Percentiles rank a stretch among this genome's conserved stretches.
Conservation (phyloP, 768 basidiomycete genomes). For the Collybia sp. region DNA sequence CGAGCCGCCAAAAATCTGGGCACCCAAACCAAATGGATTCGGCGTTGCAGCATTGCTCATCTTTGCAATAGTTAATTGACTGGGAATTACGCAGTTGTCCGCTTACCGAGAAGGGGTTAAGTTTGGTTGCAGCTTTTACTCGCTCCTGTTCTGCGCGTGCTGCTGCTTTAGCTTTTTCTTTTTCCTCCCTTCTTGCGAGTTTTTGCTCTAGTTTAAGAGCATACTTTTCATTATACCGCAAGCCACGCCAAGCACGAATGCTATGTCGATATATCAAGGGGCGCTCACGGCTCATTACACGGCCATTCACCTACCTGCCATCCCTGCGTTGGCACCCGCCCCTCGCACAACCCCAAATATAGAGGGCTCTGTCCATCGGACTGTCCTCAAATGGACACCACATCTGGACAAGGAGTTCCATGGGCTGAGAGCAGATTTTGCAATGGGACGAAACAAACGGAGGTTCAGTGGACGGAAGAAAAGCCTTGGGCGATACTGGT, state of each 20-base stretch:
- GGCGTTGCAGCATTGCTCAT: constrained; percentile 18
- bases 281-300: background rate
- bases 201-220: constrained; percentile 68
- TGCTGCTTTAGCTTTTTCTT: constrained; percentile 31
- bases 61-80: constrained; percentile 8
- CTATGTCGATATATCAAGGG: constrained; percentile 30
- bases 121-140: constrained; percentile 24
- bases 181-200: constrained; percentile 31
- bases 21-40: constrained; percentile 51
- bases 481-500: constrained; percentile 51
- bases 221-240: constrained; percentile 69
- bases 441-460: constrained; percentile 62
- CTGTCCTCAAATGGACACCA: constrained; percentile 90
- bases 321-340: constrained; percentile 67
- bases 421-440: constrained; percentile 64
- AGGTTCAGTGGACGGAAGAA: constrained; percentile 62
- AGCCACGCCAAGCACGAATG: constrained; percentile 76
- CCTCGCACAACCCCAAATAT: constrained; percentile 79
- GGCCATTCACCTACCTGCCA: constrained; percentile 57
- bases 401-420: constrained; percentile 82
- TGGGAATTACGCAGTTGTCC: background rate
- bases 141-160: constrained; percentile 24
- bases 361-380: constrained; percentile 79
- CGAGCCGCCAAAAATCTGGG: constrained; percentile 57
- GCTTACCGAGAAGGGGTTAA: constrained; percentile 72